A percentile compares a stretch with the other conserved stretches of the same genome.
Conservation (phyloP, 2,329 filamentous ascomycete genomes). For the Teratosphaeria viscida region DNA sequence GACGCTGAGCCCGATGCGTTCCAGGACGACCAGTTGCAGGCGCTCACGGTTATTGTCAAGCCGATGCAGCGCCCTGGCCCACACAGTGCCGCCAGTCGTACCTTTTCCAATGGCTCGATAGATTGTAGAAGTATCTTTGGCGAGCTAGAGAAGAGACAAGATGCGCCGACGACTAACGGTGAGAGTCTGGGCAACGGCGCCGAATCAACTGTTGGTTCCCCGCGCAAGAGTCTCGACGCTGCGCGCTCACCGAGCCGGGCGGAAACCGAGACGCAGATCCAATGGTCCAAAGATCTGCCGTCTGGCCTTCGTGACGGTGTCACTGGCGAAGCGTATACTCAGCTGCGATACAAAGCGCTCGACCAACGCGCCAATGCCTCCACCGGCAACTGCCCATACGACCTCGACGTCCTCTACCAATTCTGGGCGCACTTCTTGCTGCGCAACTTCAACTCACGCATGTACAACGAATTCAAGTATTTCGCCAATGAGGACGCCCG, state of each 20-base stretch:
- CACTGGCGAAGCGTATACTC: slow-evolving; percentile 38
- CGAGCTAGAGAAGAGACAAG: slow-evolving; percentile 34
- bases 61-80: slow-evolving; percentile 19
- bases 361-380: slow-evolving; percentile 37
- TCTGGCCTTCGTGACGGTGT: slow-evolving; percentile 32
- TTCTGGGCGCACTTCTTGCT: slow-evolving; percentile 67
- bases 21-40: slow-evolving; percentile 42
- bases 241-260: slow-evolving; percentile 7
- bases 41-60: slow-evolving; percentile 43
- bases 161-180: slow-evolving; percentile 27
- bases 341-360: slow-evolving; percentile 40
- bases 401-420: slow-evolving; percentile 59
- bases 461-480: slow-evolving; percentile 65
- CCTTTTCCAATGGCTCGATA: slow-evolving; percentile 47
- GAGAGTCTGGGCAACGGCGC: slow-evolving; percentile 19
- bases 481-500: slow-evolving; percentile 55
- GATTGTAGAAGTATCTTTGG: slow-evolving; percentile 42
- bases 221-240: neutral
- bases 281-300: slow-evolving; percentile 43
- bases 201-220: slow-evolving; percentile 4
- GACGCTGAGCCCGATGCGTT: slow-evolving; percentile 35
- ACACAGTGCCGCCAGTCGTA: slow-evolving; percentile 34
- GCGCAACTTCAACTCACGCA: slow-evolving; percentile 60
- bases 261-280: slow-evolving; percentile 24
- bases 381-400: slow-evolving; percentile 38